A percentile compares a stretch with the other conserved stretches of the same genome.
phyloP scores from a whole-genome alignment of 169 alveolate genomes.

The Eimeria necatrix region DNA sequence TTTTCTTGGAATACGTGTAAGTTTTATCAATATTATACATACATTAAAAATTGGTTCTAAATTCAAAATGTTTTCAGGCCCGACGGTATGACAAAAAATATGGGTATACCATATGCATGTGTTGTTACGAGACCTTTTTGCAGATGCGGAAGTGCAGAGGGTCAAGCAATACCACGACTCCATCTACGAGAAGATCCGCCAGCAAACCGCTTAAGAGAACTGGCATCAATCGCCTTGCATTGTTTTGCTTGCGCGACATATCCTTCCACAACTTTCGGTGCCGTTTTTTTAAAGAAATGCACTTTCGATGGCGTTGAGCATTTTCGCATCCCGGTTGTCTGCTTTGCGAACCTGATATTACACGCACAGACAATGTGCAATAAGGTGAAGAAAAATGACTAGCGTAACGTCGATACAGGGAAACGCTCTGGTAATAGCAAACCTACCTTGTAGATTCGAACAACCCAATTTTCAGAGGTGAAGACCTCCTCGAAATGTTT shows the following conservation, averaged over 20 bases:
- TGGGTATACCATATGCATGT: not conserved
- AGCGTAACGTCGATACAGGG: not conserved
- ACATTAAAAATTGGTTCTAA: not conserved
- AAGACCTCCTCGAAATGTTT: constrained; percentile 97
- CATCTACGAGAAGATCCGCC: constrained; percentile 73
- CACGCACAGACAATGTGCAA: constrained; percentile 31
- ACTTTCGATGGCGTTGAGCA: constrained; percentile 74
- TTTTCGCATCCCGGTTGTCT: constrained; percentile 41
- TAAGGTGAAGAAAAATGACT: not conserved
- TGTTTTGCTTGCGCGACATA: constrained; percentile 22
- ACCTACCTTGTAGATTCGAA: constrained; percentile 96
- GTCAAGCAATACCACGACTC: constrained; percentile 73
- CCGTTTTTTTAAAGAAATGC: constrained; percentile 16
- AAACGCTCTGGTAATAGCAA: not conserved
- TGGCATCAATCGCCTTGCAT: constrained; percentile 16
- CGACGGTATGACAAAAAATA: constrained; percentile 62
- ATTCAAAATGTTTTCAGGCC: constrained; percentile 56
- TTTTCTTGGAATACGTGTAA: constrained; percentile 83
- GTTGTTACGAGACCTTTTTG: not conserved
- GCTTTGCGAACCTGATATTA: constrained; percentile 63
- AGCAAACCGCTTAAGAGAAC: constrained; percentile 70
- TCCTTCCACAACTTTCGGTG: not conserved
- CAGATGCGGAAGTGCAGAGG: constrained; percentile 78
- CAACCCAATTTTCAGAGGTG: constrained; percentile 98
- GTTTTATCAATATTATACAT: constrained; percentile 31